phyloP scores from a whole-genome alignment of 495 filamentous ascomycete genomes.

The Hypoxylon rickii region DNA sequence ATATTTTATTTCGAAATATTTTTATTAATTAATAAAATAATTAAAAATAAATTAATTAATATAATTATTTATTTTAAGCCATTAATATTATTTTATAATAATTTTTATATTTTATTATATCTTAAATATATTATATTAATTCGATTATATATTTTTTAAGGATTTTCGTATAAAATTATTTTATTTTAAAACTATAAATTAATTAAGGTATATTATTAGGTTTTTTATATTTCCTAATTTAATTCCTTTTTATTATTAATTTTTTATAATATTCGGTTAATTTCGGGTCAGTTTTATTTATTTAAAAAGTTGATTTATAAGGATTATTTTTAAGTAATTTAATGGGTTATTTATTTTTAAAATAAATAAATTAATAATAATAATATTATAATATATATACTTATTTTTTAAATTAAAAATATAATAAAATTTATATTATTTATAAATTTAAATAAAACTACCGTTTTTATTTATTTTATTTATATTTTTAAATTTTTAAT shows the following conservation, averaged over 20 bases:
- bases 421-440: not conserved
- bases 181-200: not conserved
- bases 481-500: not conserved
- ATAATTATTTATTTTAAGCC: not conserved
- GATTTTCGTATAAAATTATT: not conserved
- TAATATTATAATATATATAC: too few species aligned
- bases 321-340: not conserved
- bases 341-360: not conserved
- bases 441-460: too few species aligned
- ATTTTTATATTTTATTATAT: not conserved
- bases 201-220: not conserved
- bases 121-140: not conserved
- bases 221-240: not conserved
- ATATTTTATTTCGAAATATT: not conserved
- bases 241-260: not conserved
- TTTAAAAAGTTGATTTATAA: not conserved
- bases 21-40: not conserved
- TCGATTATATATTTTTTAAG: not conserved
- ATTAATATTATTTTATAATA: not conserved
- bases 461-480: too few species aligned
- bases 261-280: not conserved
- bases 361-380: not conserved
- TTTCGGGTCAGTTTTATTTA: not conserved
- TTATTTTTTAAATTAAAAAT: too few species aligned
- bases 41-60: not conserved